Base-by-base conservation (phyloP, 2,329 filamentous ascomycete species). In the Acephala macrosclerotiorum region DNA sequence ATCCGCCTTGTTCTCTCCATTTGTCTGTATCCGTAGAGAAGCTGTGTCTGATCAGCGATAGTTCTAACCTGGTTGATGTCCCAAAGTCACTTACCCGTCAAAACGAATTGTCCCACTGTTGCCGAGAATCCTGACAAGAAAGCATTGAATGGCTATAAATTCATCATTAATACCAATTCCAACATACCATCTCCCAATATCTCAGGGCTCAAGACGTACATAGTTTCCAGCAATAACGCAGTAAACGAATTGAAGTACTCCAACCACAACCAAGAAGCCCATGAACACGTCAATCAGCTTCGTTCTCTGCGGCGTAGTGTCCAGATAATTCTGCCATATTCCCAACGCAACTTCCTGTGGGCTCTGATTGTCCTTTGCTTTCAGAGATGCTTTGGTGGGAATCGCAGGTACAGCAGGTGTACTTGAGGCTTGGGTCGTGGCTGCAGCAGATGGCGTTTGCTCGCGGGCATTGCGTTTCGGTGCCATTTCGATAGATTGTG, bases 101-200 rank as follows among this genome's bases (percentile, higher is more conserved):
- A 88, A 69, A 99, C 96, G 79, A 99, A 99, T 79, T 99, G 96
- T 68, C 96, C 96, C 69, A 99, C 95, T 1, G 95, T 96, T 18
- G 95, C 93, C 68, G 89, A 90, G 83, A 99, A 99, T 57, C 96
- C 96, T 36, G 94, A 93, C 36, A 99, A 88, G 83, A 99, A 99
- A 70, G 96, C 96, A 79, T 99, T 99, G 85, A 99, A 99, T 11
- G 96, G 96, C 95, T 98, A 76, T 57, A 71, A n/a, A 56, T 22
- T 29, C 14, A 20, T 49, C 25, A 61, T 71, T 49, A 72, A 64
- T 63, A 58, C 25, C 53, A 22, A 35, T 25, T 33, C 35, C 40
- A 0, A 18, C 45, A n/a, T n/a, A n/a, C n/a, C n/a, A n/a, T n/a
- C n/a, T n/a, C n/a, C n/a, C n/a, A n/a, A n/a, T n/a, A n/a, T n/a